Base-by-base conservation (phyloP, 148 eudicot species). In the Amaranthus palmeri region DNA sequence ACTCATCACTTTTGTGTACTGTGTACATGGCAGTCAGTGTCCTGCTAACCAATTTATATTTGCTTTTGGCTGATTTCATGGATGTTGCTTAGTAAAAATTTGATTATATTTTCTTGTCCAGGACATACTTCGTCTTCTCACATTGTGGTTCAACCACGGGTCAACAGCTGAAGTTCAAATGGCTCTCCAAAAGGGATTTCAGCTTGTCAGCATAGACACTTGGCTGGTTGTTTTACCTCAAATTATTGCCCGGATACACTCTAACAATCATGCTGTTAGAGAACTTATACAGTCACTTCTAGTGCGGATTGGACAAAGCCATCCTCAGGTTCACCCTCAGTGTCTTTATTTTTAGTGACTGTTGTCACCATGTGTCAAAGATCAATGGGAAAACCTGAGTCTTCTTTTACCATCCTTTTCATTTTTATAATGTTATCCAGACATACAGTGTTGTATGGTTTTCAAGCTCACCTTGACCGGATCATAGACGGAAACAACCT, bases 141-240 rank as follows among this genome's bases (percentile, higher is more conserved):
- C 99, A 50, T 75, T 95, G 68, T 96, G 97, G 99, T 96, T 92
- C 84, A 96, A 96, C 87, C 96, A 96, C 74, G 99, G 99, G 72
- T 82, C 97, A 78, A 92, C 96, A 14, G 72, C 82, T 25, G 99
- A 96, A 75, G 99, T 96, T 81, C 99, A 96, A 77, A 77, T 45
- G 80, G 99, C 99, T 77, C 81, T 96, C 40, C 88, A 88, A 56
- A 88, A 60, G 71, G 97, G 99, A 76, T 96, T 96, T 86, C 76
- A 85, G 36, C 91, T 84, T 77, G 97, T 96, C 64, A 96, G 88
- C 81, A 96, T 96, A 79, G 88, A 96, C 79, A 96, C 99, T 15
- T 96, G 99, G 99, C 85, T 92, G 80, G 99, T 85, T 81, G 99
- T 96, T 79, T 85, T 96, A 69, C 99, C 99, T 70, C 97, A 96